phyloP scores from a whole-genome alignment of 352 stramenopile species.

The Thalassiosira hispida region DNA sequence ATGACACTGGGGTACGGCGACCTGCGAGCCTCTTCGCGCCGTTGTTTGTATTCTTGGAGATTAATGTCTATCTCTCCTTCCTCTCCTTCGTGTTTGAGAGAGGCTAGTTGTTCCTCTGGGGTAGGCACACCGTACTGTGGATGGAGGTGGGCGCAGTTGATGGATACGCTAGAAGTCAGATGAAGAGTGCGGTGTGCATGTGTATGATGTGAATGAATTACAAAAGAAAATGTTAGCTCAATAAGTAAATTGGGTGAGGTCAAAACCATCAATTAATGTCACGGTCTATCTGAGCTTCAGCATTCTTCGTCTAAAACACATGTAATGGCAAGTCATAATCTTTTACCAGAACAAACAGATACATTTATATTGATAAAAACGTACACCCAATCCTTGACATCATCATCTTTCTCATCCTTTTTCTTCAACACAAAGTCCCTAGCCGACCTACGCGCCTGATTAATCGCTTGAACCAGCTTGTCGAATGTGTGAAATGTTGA shows the following conservation, averaged over 20 bases:
- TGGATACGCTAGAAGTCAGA: conserved; percentile 51
- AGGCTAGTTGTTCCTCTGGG: conserved; percentile 60
- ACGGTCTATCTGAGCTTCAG: no score
- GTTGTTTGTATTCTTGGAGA: conserved; percentile 70
- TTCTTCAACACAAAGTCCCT: conserved; percentile 74
- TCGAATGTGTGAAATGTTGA: conserved; percentile 69
- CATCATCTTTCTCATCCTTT: conserved; percentile 44
- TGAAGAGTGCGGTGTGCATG: not conserved
- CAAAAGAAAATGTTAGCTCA: not conserved
- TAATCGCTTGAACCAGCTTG: conserved; percentile 67
- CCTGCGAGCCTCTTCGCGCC: conserved; percentile 56
- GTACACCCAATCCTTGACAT: conserved; percentile 60
- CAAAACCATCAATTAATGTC: not conserved
- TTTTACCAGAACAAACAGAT: no score
- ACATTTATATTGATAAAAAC: no score
- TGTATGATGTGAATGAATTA: conserved; percentile 4
- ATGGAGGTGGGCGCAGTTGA: conserved; percentile 82
- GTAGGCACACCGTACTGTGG: conserved; percentile 72
- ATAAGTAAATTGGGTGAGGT: not conserved
- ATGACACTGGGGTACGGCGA: conserved; percentile 81
- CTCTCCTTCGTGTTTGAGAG: conserved; percentile 69
- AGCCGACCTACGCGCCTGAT: conserved; percentile 62
- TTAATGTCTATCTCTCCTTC: conserved; percentile 72
- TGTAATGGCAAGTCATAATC: no score
- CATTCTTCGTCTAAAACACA: no score